Base-by-base conservation (phyloP, 306 rosid genomes). In the Lagenaria siceraria region DNA sequence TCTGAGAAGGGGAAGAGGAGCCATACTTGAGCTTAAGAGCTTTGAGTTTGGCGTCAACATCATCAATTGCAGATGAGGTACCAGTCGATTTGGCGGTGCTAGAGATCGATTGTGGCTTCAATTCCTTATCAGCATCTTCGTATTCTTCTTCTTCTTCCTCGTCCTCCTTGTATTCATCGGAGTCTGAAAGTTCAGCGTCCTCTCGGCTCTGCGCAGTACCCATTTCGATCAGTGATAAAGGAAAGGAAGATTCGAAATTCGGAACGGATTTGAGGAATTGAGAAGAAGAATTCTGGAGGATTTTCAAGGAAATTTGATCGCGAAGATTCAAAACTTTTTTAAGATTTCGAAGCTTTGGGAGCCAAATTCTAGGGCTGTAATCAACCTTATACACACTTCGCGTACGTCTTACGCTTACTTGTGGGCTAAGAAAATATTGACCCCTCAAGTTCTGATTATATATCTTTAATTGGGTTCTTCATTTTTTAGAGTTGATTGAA, bases 151-250 rank as follows among this genome's bases (percentile, higher is more conserved):
- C 66, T 0, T 75, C 78, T 0, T 52, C 58, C 0, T 80, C 81
- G 1, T 86, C 85, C 7, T 87, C 89, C 27, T 86, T 59, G 81
- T 81, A 82, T 3, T 84, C 85, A 55, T 87, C 90, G 8, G 88
- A 87, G 66, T 93, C 94, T 0, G 90, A 53, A 54, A 88, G 53
- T 54, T 89, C 83, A 42, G 79, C 85, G 71, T 84, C 92, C 42
- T 94, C 98, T n/a, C 96, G 90, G 88, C 97, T 92, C 85, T 94
- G 90, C 36, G 91, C 64, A 11, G 91, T 82, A 19, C 96, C 98
- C 98, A 92, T 92, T 70, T 46, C 7, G 62, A 52, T 73, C 59
- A 8, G 38, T n/a, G 38, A 13, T 40, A 22, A 3, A 11, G 27
- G 15, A 27, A 76, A n/a, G 19, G n/a, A 56, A 21, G 78, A 19